Base-by-base conservation (phyloP, 163 green algal genomes). In the Coccomyxa subellipsoidea region DNA sequence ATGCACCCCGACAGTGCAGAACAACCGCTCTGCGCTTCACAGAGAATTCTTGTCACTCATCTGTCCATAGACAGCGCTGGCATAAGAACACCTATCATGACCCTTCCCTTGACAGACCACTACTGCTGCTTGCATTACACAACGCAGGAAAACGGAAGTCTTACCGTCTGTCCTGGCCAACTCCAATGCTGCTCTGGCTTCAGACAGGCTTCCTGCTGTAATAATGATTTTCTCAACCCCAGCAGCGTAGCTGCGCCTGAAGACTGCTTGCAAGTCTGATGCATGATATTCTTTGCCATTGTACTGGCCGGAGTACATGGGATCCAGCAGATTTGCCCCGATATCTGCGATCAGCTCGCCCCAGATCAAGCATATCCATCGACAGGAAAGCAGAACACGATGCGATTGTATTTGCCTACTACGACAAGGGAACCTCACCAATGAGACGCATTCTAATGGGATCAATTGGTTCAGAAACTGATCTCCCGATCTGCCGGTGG, bases 1-100 rank as follows among this genome's bases (percentile, higher is more conserved):
- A 83, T 98, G 94, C 80, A 96, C 91, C 0, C 94, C 94, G 29
- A 94, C 92, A 5, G 94, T 98, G 78, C 86, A 93, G 84, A 89
- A 97, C 31, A 98, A 86, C 27, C 89, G 88, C 0, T 88, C 91
- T 93, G 87, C 1, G 18, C 7, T 34, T 36, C 66, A 73, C 53
- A 69, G 53, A 29, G 15, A 69, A 69, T 12, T 12, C 53, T 12
- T 69, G 53, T 69, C n/a, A n/a, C n/a, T n/a, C n/a, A n/a, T n/a
- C n/a, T n/a, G n/a, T n/a, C n/a, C n/a, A n/a, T n/a, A n/a, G n/a
- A n/a, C n/a, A n/a, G n/a, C n/a, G n/a, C n/a, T n/a, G n/a, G n/a
- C n/a, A n/a, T n/a, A n/a, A n/a, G n/a, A n/a, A n/a, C n/a, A n/a
- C n/a, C n/a, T n/a, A n/a, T n/a, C n/a, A n/a, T n/a, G n/a, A n/a